phyloP scores from a whole-genome alignment of 495 filamentous ascomycete genomes.

The Penicillium silybi region DNA sequence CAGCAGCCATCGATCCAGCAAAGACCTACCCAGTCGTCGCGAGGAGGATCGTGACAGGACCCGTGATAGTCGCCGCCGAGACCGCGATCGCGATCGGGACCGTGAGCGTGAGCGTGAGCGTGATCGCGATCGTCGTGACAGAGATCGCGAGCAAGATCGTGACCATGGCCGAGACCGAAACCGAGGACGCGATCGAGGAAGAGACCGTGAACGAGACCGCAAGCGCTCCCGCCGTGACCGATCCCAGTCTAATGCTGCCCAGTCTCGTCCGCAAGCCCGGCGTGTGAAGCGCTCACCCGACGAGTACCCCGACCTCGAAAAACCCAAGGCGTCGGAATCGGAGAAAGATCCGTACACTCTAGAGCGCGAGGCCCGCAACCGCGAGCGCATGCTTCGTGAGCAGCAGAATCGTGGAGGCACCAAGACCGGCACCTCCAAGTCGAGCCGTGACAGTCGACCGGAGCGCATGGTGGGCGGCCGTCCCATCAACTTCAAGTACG shows the following conservation, averaged over 20 bases:
- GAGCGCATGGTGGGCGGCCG: conserved; percentile 49
- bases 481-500: conserved; percentile 56
- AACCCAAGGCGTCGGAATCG: conserved; percentile 28
- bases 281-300: conserved; percentile 38
- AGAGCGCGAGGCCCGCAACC: conserved; percentile 71
- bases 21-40: conserved; percentile 40
- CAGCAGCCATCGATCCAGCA: conserved; percentile 30
- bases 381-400: conserved; percentile 74
- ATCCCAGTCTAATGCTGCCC: conserved; percentile 37
- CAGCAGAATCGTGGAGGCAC: conserved; percentile 61
- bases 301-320: conserved; percentile 14
- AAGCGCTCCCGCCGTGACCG: conserved; percentile 55
- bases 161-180: conserved; percentile 36
- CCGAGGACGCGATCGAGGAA: conserved; percentile 23
- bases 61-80: conserved; percentile 29
- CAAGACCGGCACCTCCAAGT: conserved; percentile 27
- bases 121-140: conserved; percentile 18
- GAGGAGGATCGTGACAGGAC: conserved; percentile 26
- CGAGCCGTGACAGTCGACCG: conserved; percentile 48
- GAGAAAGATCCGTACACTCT: conserved; percentile 66
- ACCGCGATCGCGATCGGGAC: conserved; percentile 24
- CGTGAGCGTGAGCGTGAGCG: conserved; percentile 15
- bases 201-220: conserved; percentile 38
- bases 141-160: conserved; percentile 29
- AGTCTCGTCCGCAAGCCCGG: conserved; percentile 37